Base-by-base conservation (phyloP, 2,329 filamentous ascomycete species). In the Colletotrichum viniferum region DNA sequence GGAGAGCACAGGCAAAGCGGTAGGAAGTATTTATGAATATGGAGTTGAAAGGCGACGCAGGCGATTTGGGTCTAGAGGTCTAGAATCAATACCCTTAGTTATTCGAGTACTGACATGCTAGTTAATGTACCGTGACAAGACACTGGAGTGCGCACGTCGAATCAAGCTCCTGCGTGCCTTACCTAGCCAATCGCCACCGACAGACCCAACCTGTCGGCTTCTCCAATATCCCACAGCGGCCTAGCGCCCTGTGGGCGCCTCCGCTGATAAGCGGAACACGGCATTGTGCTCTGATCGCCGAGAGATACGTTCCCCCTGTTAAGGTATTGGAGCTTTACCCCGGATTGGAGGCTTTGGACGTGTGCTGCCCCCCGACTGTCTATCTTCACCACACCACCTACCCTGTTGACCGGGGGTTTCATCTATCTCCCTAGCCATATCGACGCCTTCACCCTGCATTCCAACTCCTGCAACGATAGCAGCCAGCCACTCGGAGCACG, bases 371-470 rank as follows among this genome's bases (percentile, higher is more conserved):
- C 48, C 21, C 18, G 16, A 56, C n/a, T 43, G 24, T 64, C 26
- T 32, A 64, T 56, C 71, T 64, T 69, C 60, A 63, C 65, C 66
- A 69, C 65, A 56, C 66, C 66, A 61, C 61, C 38, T 32, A 52
- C 62, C 36, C 62, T 62, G 69, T 62, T 34, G 32, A 56, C 30
- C 62, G 36, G 71, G 38, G n/a, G 52, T 26, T 30, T 65, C 16
- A 16, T 60, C 32, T 56, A 62, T 67, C 62, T 63, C 32, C n/a
- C 28, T 21, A 64, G n/a, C 30, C 43, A 28, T 34, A 26, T 48
- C 36, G 34, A 60, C 26, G 61, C 34, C 16, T 52, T 48, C 34
- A 32, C 48, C 14, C 60, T 52, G 67, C 30, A 60, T 28, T 12
- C 34, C n/a, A 18, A 63, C 55, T 7, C 30, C 58, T 30, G 26